These are phyloP conservation scores for Loxodes magnus DNA, from an alignment of 73 alveolate genomes.

Conservation along the genomic window DNA sequence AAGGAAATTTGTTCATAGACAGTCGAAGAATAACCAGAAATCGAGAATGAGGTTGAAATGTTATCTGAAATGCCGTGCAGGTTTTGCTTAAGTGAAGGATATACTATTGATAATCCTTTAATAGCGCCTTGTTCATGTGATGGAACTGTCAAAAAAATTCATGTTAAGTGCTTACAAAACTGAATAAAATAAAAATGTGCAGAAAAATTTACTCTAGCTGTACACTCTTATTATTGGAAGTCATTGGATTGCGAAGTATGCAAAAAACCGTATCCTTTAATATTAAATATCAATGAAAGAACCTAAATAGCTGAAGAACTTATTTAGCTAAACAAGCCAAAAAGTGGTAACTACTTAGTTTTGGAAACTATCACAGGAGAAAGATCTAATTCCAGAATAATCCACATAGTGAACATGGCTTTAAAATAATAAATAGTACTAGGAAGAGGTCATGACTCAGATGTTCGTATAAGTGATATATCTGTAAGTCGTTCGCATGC, in stretches of 20 bases:
- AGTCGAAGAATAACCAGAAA: slow-evolving; percentile 61
- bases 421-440: slow-evolving; percentile 2
- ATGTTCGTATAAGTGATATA: slow-evolving; percentile 27
- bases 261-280: background rate
- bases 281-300: background rate
- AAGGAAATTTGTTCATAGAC: slow-evolving; percentile 44
- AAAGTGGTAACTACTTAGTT: background rate
- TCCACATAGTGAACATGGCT: slow-evolving; percentile 6
- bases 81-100: slow-evolving; percentile 61
- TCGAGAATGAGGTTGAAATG: slow-evolving; percentile 37
- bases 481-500: slow-evolving; percentile 32
- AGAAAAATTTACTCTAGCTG: background rate
- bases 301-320: slow-evolving; percentile 21
- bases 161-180: slow-evolving; percentile 53
- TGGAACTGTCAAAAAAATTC: slow-evolving; percentile 79
- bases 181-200: slow-evolving; percentile 37
- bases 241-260: slow-evolving; percentile 2
- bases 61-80: slow-evolving; percentile 33
- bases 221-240: background rate
- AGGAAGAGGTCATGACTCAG: slow-evolving; percentile 35
- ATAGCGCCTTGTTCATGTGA: slow-evolving; percentile 78
- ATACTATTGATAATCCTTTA: slow-evolving; percentile 42
- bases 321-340: slow-evolving; percentile 27
- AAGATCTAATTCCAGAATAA: background rate
- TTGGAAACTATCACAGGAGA: slow-evolving; percentile 9